Evolutionary conservation across 1,139 yeast species (phyloP).

Genomic region (Arxiozyma slooffiae): DNA sequence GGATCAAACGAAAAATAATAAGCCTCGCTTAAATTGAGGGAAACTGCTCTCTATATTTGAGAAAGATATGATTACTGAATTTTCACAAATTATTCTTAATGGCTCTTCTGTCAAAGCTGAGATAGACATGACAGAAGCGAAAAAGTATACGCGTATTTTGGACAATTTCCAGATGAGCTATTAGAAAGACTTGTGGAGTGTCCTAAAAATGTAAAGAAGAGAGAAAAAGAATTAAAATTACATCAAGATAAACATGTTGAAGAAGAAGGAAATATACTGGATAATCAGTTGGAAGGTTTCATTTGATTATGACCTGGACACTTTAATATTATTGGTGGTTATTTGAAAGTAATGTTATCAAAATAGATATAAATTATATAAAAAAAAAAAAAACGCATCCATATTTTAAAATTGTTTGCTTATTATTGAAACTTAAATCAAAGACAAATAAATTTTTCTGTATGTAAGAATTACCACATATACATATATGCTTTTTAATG

Average conservation of each 20-base stretch:
- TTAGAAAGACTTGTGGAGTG: slow-evolving; percentile 38
- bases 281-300: not conserved
- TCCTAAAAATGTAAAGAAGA: not conserved
- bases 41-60: slow-evolving; percentile 34
- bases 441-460: not conserved
- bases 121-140: slow-evolving; percentile 95
- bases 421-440: no score
- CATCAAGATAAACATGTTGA: not conserved
- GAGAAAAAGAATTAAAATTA: not conserved
- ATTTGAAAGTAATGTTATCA: not conserved
- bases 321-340: not conserved
- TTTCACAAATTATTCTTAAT: slow-evolving; percentile 90
- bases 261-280: slow-evolving; percentile 3
- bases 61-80: slow-evolving; percentile 82
- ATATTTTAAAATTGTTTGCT: not conserved
- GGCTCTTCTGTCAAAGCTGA: slow-evolving; percentile 86
- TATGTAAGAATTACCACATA: not conserved
- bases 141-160: slow-evolving; percentile 87
- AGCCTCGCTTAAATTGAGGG: slow-evolving; percentile 1
- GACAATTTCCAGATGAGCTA: slow-evolving; percentile 78
- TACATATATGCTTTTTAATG: no score
- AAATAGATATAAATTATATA: no score
- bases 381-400: no score
- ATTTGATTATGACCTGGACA: not conserved
- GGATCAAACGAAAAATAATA: not conserved